Base-by-base conservation (phyloP, 805 yeast species). In the Myxozyma vanderwaltii region DNA sequence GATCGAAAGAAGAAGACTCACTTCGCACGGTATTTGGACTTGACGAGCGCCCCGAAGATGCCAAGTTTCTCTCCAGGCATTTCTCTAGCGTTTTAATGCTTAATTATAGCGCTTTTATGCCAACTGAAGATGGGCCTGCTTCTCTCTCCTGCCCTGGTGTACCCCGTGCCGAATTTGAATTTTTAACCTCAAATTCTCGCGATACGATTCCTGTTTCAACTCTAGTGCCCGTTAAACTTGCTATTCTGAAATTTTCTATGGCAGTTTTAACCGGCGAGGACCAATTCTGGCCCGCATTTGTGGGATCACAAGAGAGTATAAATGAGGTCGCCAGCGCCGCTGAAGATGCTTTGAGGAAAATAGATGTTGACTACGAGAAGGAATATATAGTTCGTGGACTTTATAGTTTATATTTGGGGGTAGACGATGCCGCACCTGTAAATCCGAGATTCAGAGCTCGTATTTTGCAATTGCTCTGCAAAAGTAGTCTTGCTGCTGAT, bases 181-280 rank as follows among this genome's bases (percentile, higher is more conserved):
- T 86, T 65, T 82, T 89, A 65, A 86, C 89, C 0, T 79, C 78
- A 54, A 82, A 82, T 63, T 89, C 92, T 1, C 92, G 91, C 27
- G 81, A 84, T 0, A 71, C 81, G 0, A 84, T 81, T 67, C 81
- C 81, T 54, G 74, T 76, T 4, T 77, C 77, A 0, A 82, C 80
- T 19, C 71, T 89, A 43, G 63, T 73, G 1, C 65, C 58, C 4
- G 77, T 74, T 50, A 83, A 80, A 60, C 62, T 57, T 4, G 75
- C 79, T 10, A 74, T 82, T 0, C 49, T 81, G 61, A 65, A 77
- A 66, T 72, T 86, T 69, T 56, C 68, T 45, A 73, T 81, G 54
- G 63, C 74, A 58, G 81, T 81, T 0, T 76, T 79, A 48, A 66
- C 74, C n/a, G 76, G 75, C 4, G 68, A 70, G 2, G 54, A 71